Evolutionary conservation across 2,329 filamentous ascomycete genomes (phyloP), one percentile per base, ranked within the genome.

Genomic region (Furcasterigmium furcatum): DNA sequence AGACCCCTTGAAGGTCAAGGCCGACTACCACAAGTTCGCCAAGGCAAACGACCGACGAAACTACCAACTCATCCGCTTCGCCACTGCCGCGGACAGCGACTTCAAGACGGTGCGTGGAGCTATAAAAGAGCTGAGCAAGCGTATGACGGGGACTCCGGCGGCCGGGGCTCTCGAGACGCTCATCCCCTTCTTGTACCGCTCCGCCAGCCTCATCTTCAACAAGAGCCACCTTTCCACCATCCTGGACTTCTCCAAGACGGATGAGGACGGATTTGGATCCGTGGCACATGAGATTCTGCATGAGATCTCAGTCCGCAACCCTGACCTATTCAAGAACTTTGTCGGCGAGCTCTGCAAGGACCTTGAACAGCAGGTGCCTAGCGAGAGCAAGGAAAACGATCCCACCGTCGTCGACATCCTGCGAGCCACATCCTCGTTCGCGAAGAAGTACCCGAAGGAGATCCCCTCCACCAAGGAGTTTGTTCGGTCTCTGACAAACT

Each of bases 341-440:
- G 87, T 96, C 6, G 88, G 90, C 49, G 91, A 95, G 51, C 80
- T 99, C 39, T 96, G 91, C 68, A 90, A 88, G 59, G 85, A 91
- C 47, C 78, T 99, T 16, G 82, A 91, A 52, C 81, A 88, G 21
- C 85, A 91, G 57, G 87, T 88, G 2, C 94, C 94, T 1, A 84
- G 81, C 4, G 74, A 80, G 18, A 81, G 74, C 16, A 80, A 79
- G 43, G 61, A 76, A 2, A 91, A 91, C 50, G 87, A 92, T 44
- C 65, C 81, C 1, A 77, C 80, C 4, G 85, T 88, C n/a, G 88
- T 94, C 12, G 89, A 96, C 58, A 92, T 92, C 2, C 74, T 99
- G 47, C 96, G 95, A 62, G 92, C 95, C 3, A 96, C 94, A 62
- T 88, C 92, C 9, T 90, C 88, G 2, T 99, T 96, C 62, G 88